These are phyloP conservation scores for Chrysophaeum taylorii DNA, from an alignment of 352 stramenopile species.

Conservation along the genomic window DNA sequence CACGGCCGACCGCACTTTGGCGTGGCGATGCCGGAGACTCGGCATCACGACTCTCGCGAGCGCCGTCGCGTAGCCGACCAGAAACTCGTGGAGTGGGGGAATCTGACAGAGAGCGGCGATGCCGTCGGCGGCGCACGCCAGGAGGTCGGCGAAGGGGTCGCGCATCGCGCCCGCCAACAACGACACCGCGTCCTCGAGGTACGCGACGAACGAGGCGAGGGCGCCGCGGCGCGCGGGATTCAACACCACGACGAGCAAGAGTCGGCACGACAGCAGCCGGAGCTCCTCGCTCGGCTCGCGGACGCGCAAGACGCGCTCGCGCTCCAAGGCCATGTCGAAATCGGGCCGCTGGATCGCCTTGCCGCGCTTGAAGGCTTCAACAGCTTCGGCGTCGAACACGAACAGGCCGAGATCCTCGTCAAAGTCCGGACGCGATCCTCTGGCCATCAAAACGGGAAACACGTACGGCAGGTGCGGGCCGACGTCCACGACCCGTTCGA, in stretches of 20 bases:
- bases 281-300: constrained; percentile 45
- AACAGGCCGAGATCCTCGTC: constrained; percentile 44
- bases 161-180: constrained; percentile 46
- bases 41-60: constrained; percentile 63
- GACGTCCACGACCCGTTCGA: not conserved
- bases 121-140: constrained; percentile 51
- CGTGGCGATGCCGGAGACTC: constrained; percentile 71
- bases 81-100: constrained; percentile 64
- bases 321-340: constrained; percentile 25
- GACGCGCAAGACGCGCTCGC: constrained; percentile 25
- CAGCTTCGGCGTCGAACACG: constrained; percentile 42
- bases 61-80: constrained; percentile 82
- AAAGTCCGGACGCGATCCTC: constrained; percentile 31
- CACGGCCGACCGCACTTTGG: constrained; percentile 66
- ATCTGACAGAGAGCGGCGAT: constrained; percentile 38
- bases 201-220: constrained; percentile 41
- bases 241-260: constrained; percentile 15
- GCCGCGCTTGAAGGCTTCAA: constrained; percentile 53
- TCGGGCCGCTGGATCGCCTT: constrained; percentile 42
- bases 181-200: constrained; percentile 54
- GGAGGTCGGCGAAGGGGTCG: constrained; percentile 73
- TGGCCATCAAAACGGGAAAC: constrained; percentile 34
- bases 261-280: constrained; percentile 33
- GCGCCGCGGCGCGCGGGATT: not conserved
- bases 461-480: constrained; percentile 35